Base-by-base conservation (phyloP, 2,329 filamentous ascomycete species). In the Alternaria brassicicola region DNA sequence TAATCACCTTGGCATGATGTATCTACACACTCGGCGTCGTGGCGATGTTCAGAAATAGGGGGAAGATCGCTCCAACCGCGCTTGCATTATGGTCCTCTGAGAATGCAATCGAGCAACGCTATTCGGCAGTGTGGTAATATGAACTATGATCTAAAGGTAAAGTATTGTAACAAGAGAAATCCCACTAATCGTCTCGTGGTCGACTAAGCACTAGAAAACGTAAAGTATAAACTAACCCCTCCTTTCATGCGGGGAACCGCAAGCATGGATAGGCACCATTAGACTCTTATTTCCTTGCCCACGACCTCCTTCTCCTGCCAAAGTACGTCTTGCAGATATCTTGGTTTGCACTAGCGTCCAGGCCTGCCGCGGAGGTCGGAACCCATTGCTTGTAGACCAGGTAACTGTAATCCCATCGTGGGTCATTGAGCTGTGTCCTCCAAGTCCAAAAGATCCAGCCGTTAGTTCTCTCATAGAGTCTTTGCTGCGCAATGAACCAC, bases 381-480 rank as follows among this genome's bases (percentile, higher is more conserved):
- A 58, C 39, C 55, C 55, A 58, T 17, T 55, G 35, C 31, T 58
- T 55, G 19, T 55, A 55, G 6, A 58, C 38, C 26, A 58, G 33
- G 19, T 58, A 58, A 25, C 78, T 69, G 62, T 85, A 85, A 61
- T 80, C 80, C 83, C 82, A 85, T 10, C 81, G 69, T 72, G 80
- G 83, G 64, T 84, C 81, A 76, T 78, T 55, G 63, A 81, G 19
- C 68, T 84, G 69, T 1, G 73, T 70, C 72, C 87, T 88, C 86
- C 86, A 88, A 0, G 80, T 80, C 86, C 86, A 88, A 66, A 86
- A 88, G 5, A 86, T 71, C 85, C 84, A 88, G 0, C 85, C 85
- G 10, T 78, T 77, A 6, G 78, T 75, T 52, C 78, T 79, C 74
- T 88, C 86, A 66, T 86, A 88, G 0, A 81, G 74, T 38, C 80